phyloP scores from a whole-genome alignment of 495 filamentous ascomycete species.

The Parmelia sp. region DNA sequence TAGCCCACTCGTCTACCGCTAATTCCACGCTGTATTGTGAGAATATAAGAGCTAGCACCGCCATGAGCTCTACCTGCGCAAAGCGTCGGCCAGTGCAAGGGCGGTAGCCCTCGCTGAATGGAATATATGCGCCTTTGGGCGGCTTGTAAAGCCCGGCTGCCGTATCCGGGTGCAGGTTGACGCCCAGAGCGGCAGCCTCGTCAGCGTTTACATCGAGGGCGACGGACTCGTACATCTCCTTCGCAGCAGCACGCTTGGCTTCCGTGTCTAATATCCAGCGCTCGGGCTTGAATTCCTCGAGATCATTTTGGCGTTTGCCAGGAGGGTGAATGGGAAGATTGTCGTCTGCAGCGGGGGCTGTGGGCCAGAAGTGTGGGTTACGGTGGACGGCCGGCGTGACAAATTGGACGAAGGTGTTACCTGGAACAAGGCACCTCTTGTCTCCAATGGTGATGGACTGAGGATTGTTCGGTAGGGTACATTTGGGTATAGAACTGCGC shows the following conservation, averaged over 20 bases:
- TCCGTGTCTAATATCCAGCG: slow-evolving; percentile 48
- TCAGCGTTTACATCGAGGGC: slow-evolving; percentile 22
- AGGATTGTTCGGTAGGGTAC: slow-evolving; percentile 37
- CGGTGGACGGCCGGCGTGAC: slow-evolving; percentile 44
- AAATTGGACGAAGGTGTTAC: slow-evolving; percentile 41
- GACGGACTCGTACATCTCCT: slow-evolving; percentile 8
- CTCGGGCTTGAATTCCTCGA: slow-evolving; percentile 47
- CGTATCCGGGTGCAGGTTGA: slow-evolving; percentile 34
- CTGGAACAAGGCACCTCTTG: slow-evolving; percentile 44
- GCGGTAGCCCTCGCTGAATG: slow-evolving; percentile 65
- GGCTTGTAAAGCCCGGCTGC: slow-evolving; percentile 51
- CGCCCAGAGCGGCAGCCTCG: slow-evolving; percentile 7
- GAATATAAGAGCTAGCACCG: slow-evolving; percentile 59
- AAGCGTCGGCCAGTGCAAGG: slow-evolving; percentile 64
- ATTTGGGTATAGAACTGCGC: slow-evolving; percentile 51
- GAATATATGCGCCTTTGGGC: slow-evolving; percentile 55
- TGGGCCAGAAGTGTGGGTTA: slow-evolving; percentile 54
- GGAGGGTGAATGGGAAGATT: slow-evolving; percentile 20
- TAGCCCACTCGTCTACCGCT: slow-evolving; percentile 55
- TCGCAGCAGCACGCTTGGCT: slow-evolving; percentile 30
- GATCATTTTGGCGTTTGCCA: slow-evolving; percentile 34
- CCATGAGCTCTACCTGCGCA: slow-evolving; percentile 62
- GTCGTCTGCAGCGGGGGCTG: slow-evolving; percentile 29
- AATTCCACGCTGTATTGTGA: slow-evolving; percentile 60
- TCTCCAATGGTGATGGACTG: slow-evolving; percentile 50